Base-by-base conservation (phyloP, 352 stramenopile genomes). In the Globisporangium paroecandrum region DNA sequence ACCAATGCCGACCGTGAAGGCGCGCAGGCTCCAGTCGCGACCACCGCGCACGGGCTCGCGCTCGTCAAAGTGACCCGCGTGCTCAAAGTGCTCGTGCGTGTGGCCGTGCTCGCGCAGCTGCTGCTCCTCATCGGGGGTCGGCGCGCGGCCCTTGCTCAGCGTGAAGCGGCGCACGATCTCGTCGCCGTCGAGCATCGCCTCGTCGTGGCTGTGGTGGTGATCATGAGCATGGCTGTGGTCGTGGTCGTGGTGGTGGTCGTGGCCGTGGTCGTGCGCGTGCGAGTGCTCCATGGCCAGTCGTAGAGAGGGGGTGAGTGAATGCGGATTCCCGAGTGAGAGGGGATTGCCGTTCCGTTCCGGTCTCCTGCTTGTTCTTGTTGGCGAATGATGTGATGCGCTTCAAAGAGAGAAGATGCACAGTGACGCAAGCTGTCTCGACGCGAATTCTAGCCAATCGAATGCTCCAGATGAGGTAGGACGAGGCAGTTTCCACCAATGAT, bases 1-100 rank as follows among this genome's bases (percentile, higher is more conserved):
- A 22, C 97, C 97, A 69, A 99, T 98, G 51, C 97, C 97, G 5
- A 99, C 75, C 2, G 96, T 99, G 74, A 98, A 99, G 4, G 85
- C 92, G 32, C 96, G 90, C 69, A 94, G 70, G 25, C 66, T 60
- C 70, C 82, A 98, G 73, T 97, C 83, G 64, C 91, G 88, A 12
- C 81, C 72, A 24, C 68, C 24, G 32, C 76, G 76, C 64, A 66
- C 64, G 34, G 70, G 70, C 46, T 96, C 89, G 62, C 90, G 88
- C 64, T 88, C 74, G 34, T 78, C 75, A 68, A 87, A 97, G 20
- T 75, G 54, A 20, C 90, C 90, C 0, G 88, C 88, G 69, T 92
- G 82, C 59, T 96, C 88, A 57, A 94, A 79, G 72, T 96, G 87
- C 62, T 97, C 90, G 76, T 97, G 90, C 65, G 81, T 93, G 83